Evolutionary conservation across 805 yeast genomes (phyloP).

Genomic region (Yamadazyma akitaensis): DNA sequence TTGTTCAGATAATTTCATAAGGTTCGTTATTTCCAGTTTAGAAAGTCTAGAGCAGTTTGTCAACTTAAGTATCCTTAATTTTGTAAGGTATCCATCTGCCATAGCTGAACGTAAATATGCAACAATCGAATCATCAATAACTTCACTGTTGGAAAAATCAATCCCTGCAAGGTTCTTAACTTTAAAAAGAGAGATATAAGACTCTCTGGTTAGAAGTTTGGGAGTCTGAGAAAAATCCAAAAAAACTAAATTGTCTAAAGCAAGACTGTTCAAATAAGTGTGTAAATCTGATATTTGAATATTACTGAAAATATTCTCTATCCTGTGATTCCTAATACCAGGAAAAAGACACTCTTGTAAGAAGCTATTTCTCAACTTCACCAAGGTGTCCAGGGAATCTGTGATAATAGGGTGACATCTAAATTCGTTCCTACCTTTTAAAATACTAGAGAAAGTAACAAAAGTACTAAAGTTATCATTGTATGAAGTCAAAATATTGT

Average conservation of each 20-base stretch:
- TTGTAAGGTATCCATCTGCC: slow-evolving; percentile 14
- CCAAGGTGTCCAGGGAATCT: neutral
- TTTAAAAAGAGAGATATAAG: slow-evolving; percentile 24
- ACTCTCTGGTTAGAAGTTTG: slow-evolving; percentile 16
- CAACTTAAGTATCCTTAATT: slow-evolving; percentile 22
- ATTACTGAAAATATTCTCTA: slow-evolving; percentile 35
- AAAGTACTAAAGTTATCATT: slow-evolving; percentile 31
- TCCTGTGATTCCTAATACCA: slow-evolving; percentile 21
- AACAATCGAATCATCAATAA: slow-evolving; percentile 31
- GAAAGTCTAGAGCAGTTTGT: slow-evolving; percentile 20
- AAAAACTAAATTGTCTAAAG: slow-evolving; percentile 18
- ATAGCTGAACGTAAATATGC: slow-evolving; percentile 20
- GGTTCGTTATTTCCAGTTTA: slow-evolving; percentile 10
- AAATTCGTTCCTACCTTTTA: slow-evolving; percentile 16
- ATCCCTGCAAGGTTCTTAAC: slow-evolving; percentile 25
- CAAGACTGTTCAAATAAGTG: slow-evolving; percentile 16
- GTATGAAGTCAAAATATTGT: slow-evolving; percentile 18
- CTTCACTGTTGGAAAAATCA: slow-evolving; percentile 26
- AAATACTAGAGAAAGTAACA: slow-evolving; percentile 25
- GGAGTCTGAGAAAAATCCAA: slow-evolving; percentile 26
- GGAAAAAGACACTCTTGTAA: slow-evolving; percentile 8
- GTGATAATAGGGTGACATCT: slow-evolving; percentile 20
- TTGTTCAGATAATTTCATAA: slow-evolving; percentile 7
- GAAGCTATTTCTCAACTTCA: neutral
- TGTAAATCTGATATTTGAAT: slow-evolving; percentile 22